These are phyloP conservation scores for Typha latifolia DNA, from an alignment of 176 grass and related monocot genomes.

Conservation along the genomic window DNA sequence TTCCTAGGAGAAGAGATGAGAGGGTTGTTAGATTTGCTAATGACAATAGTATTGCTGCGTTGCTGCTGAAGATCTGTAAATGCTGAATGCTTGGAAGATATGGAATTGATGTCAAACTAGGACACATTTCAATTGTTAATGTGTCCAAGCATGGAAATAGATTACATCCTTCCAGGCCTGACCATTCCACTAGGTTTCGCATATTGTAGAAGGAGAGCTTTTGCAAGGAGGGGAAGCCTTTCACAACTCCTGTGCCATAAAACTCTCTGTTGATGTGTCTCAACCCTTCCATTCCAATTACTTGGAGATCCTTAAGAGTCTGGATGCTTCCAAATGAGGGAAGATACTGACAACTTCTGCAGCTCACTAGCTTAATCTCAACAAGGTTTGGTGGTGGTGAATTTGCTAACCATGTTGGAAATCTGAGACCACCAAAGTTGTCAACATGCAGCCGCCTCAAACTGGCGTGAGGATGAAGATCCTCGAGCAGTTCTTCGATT, in stretches of 20 bases:
- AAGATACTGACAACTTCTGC: neutral
- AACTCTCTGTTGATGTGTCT: constrained; percentile 2
- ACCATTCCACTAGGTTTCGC: constrained; percentile 18
- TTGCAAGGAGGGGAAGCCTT: constrained; percentile 19
- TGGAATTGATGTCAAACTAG: constrained; percentile 13
- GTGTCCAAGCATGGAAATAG: constrained; percentile 11
- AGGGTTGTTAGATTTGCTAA: constrained; percentile 11
- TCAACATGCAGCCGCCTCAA: neutral
- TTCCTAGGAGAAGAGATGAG: constrained; percentile 21
- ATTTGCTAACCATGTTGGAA: constrained; percentile 11
- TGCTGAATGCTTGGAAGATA: constrained; percentile 11
- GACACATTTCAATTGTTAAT: constrained; percentile 17
- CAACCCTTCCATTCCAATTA: constrained; percentile 4
- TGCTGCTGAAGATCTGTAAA: constrained; percentile 6
- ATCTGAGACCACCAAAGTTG: constrained; percentile 1
- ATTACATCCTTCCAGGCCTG: neutral
- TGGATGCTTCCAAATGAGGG: neutral
- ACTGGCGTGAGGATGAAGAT: neutral
- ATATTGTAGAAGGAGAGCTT: constrained; percentile 24
- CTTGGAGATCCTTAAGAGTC: neutral
- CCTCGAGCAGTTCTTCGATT: constrained; percentile 1
- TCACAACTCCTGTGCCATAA: constrained; percentile 10
- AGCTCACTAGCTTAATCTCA: constrained; percentile 2
- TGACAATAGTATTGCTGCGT: neutral
- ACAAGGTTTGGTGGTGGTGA: neutral